Base-by-base conservation (phyloP, 768 basidiomycete species). In the Suillus fuscotomentosus region DNA sequence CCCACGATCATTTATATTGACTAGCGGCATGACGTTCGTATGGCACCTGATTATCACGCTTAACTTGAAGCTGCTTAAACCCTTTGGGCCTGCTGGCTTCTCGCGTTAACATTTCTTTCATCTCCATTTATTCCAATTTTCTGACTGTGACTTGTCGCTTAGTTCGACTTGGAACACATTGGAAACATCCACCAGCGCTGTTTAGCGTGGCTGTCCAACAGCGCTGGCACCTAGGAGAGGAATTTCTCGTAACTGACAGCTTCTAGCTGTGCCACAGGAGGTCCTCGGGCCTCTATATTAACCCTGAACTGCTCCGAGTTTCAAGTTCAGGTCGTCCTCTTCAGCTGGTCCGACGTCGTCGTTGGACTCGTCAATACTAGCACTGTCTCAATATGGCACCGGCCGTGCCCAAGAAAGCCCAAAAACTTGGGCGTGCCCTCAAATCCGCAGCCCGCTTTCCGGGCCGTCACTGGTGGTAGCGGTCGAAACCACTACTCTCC, bases 371-470 rank as follows among this genome's bases (percentile, higher is more conserved):
- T 48, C 48, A 41, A 36, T n/a, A 15, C 22, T 38, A 27, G 9
- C 43, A 6, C 13, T n/a, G 42, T 43, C n/a, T 51, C 60, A 24
- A 41, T 36, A 74, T 75, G 75, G 78, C 78, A 60, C 73, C 74
- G 15, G 71, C 70, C 11, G 75, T 75, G 5, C 77, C 79, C 14
- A 81, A 81, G 68, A 74, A 79, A 64, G 80, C 77, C 36, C 77
- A 79, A 65, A 88, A 86, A 76, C 79, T 89, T 51, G 81, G 82
- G 34, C 81, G 83, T n/a, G 88, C 80, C 1, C 82, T 90, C 75
- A 86, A 84, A 71, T 80, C 80, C 9, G 88, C 87, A 1, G 86
- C 86, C 11, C 79, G 80, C 1, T 76, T 88, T 41, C 86, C 87
- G 14, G 77, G 78, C 0, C 81, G 82, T 27, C 27, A 27, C 27